phyloP scores from a whole-genome alignment of 192 early-diverging fungal species.

The Coemansia furcata region DNA sequence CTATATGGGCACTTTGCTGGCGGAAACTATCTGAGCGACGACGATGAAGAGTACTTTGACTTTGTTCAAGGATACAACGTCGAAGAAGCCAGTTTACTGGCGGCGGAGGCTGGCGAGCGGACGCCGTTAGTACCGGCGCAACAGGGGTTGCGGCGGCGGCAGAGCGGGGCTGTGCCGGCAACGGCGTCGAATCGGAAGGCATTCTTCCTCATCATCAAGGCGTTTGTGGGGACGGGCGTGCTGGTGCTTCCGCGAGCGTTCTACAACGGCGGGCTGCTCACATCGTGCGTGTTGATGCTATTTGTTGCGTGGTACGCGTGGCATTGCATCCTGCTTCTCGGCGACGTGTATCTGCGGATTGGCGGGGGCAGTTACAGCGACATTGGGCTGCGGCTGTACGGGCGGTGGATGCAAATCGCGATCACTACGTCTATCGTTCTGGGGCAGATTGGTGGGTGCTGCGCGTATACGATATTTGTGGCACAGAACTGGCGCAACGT shows the following conservation, averaged over 20 bases:
- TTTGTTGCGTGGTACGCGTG: constrained; percentile 62
- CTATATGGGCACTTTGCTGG: constrained; percentile 96
- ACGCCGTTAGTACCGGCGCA: constrained; percentile 23
- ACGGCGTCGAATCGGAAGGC: constrained; percentile 68
- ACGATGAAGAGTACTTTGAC: constrained; percentile 65
- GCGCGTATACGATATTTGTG: constrained; percentile 89
- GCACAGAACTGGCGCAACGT: constrained; percentile 79
- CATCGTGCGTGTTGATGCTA: constrained; percentile 58
- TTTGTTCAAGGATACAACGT: constrained; percentile 16
- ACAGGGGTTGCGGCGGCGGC: constrained; percentile 4
- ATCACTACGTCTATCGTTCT: constrained; percentile 69
- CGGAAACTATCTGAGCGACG: constrained; percentile 82
- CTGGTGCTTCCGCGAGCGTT: constrained; percentile 76
- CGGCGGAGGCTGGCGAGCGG: constrained; percentile 11
- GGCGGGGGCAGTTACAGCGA: constrained; percentile 68
- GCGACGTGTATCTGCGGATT: constrained; percentile 59
- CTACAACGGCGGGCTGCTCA: constrained; percentile 72
- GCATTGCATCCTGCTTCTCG: constrained; percentile 65
- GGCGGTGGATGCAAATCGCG: constrained; percentile 62
- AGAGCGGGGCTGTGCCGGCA: constrained; percentile 21
- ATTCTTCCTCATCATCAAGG: constrained; percentile 76
- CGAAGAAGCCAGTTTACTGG: not conserved
- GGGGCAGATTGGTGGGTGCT: constrained; percentile 83
- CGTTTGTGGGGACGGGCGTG: constrained; percentile 80
- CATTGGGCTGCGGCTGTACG: constrained; percentile 65